These are phyloP conservation scores for Mycena galericulata DNA, from an alignment of 768 basidiomycete species.

Conservation along the genomic window DNA sequence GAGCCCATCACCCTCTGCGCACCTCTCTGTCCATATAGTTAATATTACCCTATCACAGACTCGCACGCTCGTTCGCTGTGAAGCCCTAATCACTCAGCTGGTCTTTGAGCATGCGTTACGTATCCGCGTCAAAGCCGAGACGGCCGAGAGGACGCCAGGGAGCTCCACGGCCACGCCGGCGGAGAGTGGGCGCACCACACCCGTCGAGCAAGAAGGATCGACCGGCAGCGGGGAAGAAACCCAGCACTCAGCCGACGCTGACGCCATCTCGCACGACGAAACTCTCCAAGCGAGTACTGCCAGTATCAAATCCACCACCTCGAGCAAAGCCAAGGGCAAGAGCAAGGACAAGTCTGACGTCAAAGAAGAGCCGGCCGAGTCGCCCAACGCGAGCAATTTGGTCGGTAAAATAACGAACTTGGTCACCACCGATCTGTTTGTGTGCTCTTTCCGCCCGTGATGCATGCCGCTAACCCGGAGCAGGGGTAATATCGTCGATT, in stretches of 20 bases:
- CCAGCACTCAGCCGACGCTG: conserved; percentile 9
- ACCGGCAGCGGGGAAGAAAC: conserved; percentile 29
- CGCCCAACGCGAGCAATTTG: conserved; percentile 54
- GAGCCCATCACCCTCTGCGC: conserved; percentile 2
- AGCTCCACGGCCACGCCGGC: conserved; percentile 29
- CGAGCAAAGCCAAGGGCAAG: conserved; percentile 30
- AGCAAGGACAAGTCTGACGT: conserved; percentile 21
- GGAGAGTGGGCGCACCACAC: conserved; percentile 19
- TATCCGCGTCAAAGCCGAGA: conserved; percentile 70
- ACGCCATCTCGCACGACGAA: conserved; percentile 25
- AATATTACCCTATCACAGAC: conserved; percentile 63
- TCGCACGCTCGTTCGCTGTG: conserved; percentile 60
- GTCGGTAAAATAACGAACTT: conserved; percentile 85
- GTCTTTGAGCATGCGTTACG: conserved; percentile 65
- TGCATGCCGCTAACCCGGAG: no score
- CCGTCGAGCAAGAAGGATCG: conserved; percentile 19
- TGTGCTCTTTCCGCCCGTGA: not conserved
- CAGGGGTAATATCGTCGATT: conserved; percentile 26
- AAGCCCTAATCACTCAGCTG: conserved; percentile 59
- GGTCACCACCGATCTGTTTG: conserved; percentile 65
- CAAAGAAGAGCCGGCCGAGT: conserved; percentile 29
- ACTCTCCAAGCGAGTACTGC: conserved; percentile 32
- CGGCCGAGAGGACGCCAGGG: conserved; percentile 23
- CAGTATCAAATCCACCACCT: conserved; percentile 33
- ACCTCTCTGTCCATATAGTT: conserved; percentile 42